A percentile compares a stretch with the other conserved stretches of the same genome.
These are phyloP conservation scores for Citrullus amarus DNA, from an alignment of 306 rosid genomes.

Conservation along the genomic window DNA sequence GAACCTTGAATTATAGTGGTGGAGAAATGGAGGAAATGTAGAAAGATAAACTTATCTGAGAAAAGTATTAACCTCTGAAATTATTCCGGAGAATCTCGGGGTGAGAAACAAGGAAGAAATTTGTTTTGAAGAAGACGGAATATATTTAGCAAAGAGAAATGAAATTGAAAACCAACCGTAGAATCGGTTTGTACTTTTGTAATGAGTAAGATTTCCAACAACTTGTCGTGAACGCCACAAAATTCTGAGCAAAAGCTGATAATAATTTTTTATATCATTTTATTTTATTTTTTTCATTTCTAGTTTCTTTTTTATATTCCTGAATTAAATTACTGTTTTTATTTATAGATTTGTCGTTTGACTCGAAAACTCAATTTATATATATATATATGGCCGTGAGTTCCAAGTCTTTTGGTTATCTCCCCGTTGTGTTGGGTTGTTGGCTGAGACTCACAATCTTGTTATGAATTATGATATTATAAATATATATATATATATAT, in stretches of 20 bases:
- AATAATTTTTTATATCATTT: not conserved
- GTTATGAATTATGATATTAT: not conserved
- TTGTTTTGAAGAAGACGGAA: not conserved
- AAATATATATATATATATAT: too few relatives aligned
- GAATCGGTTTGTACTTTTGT: conserved; percentile 20
- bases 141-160: conserved; percentile 10
- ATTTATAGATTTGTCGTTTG: not conserved
- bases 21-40: not conserved
- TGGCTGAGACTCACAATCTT: not conserved
- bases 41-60: conserved; percentile 32
- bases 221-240: conserved; percentile 64
- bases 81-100: conserved; percentile 17
- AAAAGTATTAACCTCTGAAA: conserved; percentile 7
- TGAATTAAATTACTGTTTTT: not conserved
- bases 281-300: not conserved
- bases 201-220: conserved; percentile 16
- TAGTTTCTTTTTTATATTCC: not conserved
- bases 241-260: conserved; percentile 8
- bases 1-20: not conserved
- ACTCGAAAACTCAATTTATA: not conserved
- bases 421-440: not conserved
- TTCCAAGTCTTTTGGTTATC: conserved; percentile 16
- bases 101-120: conserved; percentile 11
- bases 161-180: conserved; percentile 6
- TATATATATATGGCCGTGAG: not conserved